phyloP scores from a whole-genome alignment of 1,284 basidiomycete species.

The Ceratobasidium sp. region DNA sequence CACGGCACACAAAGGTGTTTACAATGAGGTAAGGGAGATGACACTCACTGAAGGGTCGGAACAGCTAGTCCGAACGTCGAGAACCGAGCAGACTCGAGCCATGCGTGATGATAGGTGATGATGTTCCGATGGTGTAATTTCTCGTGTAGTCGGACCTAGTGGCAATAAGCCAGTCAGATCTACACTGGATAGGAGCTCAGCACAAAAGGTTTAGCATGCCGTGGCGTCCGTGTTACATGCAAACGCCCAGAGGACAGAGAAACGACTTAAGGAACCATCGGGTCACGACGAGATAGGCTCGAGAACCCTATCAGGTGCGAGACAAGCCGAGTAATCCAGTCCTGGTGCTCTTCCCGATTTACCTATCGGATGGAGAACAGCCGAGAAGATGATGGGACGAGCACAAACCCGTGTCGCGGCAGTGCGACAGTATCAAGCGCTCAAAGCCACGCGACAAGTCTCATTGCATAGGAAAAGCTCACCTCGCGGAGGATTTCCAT shows the following conservation, averaged over 20 bases:
- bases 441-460: neutral
- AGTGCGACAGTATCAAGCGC: neutral
- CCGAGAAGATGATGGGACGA: neutral
- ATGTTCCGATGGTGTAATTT: conserved; percentile 90
- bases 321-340: conserved; percentile 16
- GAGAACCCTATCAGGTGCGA: neutral
- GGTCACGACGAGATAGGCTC: neutral
- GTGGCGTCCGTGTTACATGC: conserved; percentile 12
- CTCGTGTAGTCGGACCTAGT: conserved; percentile 79
- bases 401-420: neutral
- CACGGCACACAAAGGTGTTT: neutral
- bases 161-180: neutral
- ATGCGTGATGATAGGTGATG: conserved; percentile 93
- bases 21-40: neutral
- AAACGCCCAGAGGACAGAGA: conserved; percentile 25
- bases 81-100: conserved; percentile 86
- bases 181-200: neutral
- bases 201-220: conserved; percentile 10
- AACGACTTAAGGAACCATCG: neutral
- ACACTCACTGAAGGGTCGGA: conserved; percentile 74
- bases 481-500: conserved; percentile 82
- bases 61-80: conserved; percentile 84
- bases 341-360: neutral
- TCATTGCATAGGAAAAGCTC: conserved; percentile 41
- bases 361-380: neutral